Base-by-base conservation (phyloP, 768 basidiomycete species). In the Leccinum broughii region DNA sequence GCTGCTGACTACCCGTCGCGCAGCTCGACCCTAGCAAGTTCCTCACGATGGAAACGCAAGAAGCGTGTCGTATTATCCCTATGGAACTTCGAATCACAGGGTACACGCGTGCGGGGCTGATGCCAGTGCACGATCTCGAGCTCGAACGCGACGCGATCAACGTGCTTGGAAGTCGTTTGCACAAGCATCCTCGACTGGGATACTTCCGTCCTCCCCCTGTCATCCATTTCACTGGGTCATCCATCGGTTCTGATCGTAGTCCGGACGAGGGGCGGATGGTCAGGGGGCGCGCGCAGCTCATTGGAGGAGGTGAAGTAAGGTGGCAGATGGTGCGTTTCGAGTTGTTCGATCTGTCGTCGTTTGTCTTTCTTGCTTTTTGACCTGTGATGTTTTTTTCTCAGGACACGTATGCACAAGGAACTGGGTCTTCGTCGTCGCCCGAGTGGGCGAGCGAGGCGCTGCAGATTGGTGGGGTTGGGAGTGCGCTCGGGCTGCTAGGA, bases 381-480 rank as follows among this genome's bases (percentile, higher is more conserved):
- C 41, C 6, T 56, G 41, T 54, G 35, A 57, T 52, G 17, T 6
- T 11, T 56, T n/a, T 2, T 39, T 49, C 14, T 49, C 3, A 68
- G 66, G 63, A 71, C 32, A 69, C 67, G 2, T 57, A 54, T 22
- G 49, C 46, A 15, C 64, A 81, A 75, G 75, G 69, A 1, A n/a
- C 9, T 0, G 41, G n/a, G n/a, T 41, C 41, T n/a, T 61, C 77
- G 17, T 66, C 68, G 20, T 60, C 60, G 5, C 73, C 78, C 0
- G 79, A 83, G 61, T 86, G 85, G 85, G 70, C 74, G 2, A 80
- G 77, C 13, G 85, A 87, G 61, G 82, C 78, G n/a, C 72, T 86
- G 0, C 85, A 87, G 60, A 68, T 86, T 11, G 86, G 86, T 13
- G 79, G 79, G 2, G 71, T 82, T 15, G 83, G 83, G 6, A 82